Evolutionary conservation across 306 rosid genomes (phyloP).

Genomic region (Canavalia ensiformis): DNA sequence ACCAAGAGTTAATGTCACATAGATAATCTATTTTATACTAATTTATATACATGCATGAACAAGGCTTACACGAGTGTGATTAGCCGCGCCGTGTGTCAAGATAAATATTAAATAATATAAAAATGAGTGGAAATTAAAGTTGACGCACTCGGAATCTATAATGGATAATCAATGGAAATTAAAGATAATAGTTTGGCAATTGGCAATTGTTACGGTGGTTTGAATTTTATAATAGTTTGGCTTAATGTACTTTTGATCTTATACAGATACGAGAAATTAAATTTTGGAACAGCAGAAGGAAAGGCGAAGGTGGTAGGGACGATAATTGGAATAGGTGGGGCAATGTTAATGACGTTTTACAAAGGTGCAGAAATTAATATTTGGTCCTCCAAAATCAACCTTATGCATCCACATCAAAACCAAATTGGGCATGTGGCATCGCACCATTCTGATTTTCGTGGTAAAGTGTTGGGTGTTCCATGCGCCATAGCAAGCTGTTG

Average conservation of each 20-base stretch:
- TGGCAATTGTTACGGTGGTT: too few relatives aligned
- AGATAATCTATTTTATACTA: too few relatives aligned
- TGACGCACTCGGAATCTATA: too few relatives aligned
- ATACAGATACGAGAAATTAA: conserved; percentile 48
- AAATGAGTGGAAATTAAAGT: too few relatives aligned
- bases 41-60: too few relatives aligned
- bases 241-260: conserved; percentile 22
- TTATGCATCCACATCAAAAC: conserved; percentile 38
- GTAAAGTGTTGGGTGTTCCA: conserved; percentile 13
- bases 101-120: too few relatives aligned
- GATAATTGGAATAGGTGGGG: conserved; percentile 52
- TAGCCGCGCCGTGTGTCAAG: too few relatives aligned
- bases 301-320: conserved; percentile 60
- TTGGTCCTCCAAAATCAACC: conserved; percentile 44
- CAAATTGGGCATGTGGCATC: not conserved
- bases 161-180: too few relatives aligned
- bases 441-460: not conserved
- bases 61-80: too few relatives aligned
- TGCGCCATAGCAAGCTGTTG: conserved; percentile 46
- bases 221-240: too few relatives aligned
- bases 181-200: too few relatives aligned
- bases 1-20: too few relatives aligned
- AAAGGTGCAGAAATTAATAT: conserved; percentile 50
- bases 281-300: conserved; percentile 47
- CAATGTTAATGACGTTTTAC: conserved; percentile 55